phyloP scores from a whole-genome alignment of 2,329 filamentous ascomycete species.

The Cercospora nicotianae region DNA sequence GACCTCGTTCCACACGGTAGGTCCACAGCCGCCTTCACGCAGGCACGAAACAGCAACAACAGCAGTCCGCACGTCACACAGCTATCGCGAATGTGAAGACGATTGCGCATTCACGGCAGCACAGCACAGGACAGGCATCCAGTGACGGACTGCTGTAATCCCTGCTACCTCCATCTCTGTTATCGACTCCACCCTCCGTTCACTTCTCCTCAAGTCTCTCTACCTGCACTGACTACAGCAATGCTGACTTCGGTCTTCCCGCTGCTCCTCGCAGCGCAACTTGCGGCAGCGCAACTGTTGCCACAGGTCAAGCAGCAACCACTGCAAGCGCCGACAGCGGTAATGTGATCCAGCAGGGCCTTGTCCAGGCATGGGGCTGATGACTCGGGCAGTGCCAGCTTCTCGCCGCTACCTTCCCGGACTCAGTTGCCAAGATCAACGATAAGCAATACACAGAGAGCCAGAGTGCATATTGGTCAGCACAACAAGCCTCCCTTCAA shows the following conservation, averaged over 20 bases:
- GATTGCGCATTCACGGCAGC: not conserved
- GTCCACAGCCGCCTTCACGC: not conserved
- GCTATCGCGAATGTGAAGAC: not conserved
- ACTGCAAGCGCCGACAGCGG: not conserved
- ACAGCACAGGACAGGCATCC: not conserved
- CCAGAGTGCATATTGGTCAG: slow-evolving; percentile 17
- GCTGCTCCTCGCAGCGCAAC: not conserved
- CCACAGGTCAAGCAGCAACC: not conserved
- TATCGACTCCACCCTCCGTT: not conserved
- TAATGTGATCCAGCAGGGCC: not conserved
- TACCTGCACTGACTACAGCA: not conserved
- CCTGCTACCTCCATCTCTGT: not conserved
- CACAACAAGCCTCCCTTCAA: slow-evolving; percentile 15
- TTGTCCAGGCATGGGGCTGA: not conserved
- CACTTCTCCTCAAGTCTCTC: not conserved
- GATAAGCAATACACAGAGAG: slow-evolving; percentile 14
- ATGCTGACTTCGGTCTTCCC: not conserved
- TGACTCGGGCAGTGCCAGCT: slow-evolving; percentile 15
- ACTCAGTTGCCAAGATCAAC: slow-evolving; percentile 11
- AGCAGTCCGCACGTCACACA: not conserved
- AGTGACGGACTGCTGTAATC: not conserved
- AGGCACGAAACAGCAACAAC: not conserved
- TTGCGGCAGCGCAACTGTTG: not conserved
- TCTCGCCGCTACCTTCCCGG: slow-evolving; percentile 18
- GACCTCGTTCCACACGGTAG: not conserved